These are phyloP conservation scores for Suillus brevipes DNA, from an alignment of 768 basidiomycete species.

Conservation along the genomic window DNA sequence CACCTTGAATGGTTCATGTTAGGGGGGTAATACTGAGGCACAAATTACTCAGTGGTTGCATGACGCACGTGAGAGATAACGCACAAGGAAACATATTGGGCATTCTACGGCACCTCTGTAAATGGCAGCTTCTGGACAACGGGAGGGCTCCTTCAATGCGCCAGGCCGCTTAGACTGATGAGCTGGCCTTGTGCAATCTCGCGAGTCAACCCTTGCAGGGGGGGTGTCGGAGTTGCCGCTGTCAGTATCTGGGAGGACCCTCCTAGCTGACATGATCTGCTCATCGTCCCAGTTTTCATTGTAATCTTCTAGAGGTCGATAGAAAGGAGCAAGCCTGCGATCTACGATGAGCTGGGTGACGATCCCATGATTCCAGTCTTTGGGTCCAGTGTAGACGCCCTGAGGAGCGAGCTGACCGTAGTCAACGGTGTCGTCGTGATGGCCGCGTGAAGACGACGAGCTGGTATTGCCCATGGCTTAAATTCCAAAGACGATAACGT, in stretches of 20 bases:
- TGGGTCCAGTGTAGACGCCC: constrained; percentile 80
- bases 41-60: constrained; percentile 28
- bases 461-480: constrained; percentile 76
- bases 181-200: constrained; percentile 22
- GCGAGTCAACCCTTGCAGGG: constrained; percentile 34
- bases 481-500: constrained; percentile 5
- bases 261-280: constrained; percentile 79
- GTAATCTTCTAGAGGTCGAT: constrained; percentile 93
- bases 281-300: constrained; percentile 88
- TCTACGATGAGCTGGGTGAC: constrained; percentile 88
- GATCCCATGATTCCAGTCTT: constrained; percentile 87
- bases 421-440: constrained; percentile 84
- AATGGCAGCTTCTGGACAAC: constrained; percentile 70
- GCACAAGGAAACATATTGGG: constrained; percentile 95
- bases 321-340: constrained; percentile 91
- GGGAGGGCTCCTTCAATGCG: constrained; percentile 62
- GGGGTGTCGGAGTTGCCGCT: constrained; percentile 38
- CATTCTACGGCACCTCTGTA: constrained; percentile 90
- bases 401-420: constrained; percentile 79
- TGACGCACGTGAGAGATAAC: constrained; percentile 35
- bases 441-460: constrained; percentile 70
- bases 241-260: constrained; percentile 59
- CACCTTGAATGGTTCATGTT: constrained; percentile 98
- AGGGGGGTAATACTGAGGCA: constrained; percentile 85
- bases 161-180: constrained; percentile 55